Evolutionary conservation across 2,329 filamentous ascomycete genomes (phyloP).

Genomic region (Cercospora zeina): DNA sequence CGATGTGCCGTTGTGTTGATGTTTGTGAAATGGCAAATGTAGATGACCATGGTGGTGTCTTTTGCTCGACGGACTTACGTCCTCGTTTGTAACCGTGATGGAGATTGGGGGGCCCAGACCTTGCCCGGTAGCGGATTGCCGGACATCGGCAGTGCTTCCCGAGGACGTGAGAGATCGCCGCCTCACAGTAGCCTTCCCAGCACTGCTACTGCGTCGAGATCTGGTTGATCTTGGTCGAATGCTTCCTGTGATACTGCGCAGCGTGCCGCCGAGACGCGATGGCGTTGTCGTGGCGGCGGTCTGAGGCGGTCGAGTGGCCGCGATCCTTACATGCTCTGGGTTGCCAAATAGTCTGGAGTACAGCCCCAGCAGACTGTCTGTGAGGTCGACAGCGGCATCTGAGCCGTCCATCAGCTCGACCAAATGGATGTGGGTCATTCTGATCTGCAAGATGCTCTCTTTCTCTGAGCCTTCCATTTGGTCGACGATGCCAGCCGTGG

Average conservation of each 20-base stretch:
- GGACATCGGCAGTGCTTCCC: constrained; percentile 28
- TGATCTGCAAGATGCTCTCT: constrained; percentile 84
- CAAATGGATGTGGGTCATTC: constrained; percentile 88
- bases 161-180: constrained; percentile 26
- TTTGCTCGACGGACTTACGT: constrained; percentile 42
- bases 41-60: constrained; percentile 42
- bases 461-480: constrained; percentile 83
- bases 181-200: constrained; percentile 44
- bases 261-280: constrained; percentile 39
- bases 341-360: constrained; percentile 80
- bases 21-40: constrained; percentile 39
- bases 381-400: constrained; percentile 82
- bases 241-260: constrained; percentile 64
- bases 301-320: constrained; percentile 53
- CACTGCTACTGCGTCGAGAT: constrained; percentile 42
- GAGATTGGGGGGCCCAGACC: constrained; percentile 56
- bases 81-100: constrained; percentile 74
- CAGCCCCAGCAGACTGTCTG: constrained; percentile 77
- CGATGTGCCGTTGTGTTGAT: constrained; percentile 17
- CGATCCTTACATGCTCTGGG: constrained; percentile 42
- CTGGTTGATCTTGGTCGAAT: constrained; percentile 54
- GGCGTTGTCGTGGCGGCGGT: constrained; percentile 30
- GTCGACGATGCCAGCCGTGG: constrained; percentile 61
- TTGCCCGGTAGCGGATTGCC: constrained; percentile 24
- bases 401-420: constrained; percentile 81